Evolutionary conservation across 2,329 filamentous ascomycete genomes (phyloP).

Genomic region (Trichoderma pleuroti): DNA sequence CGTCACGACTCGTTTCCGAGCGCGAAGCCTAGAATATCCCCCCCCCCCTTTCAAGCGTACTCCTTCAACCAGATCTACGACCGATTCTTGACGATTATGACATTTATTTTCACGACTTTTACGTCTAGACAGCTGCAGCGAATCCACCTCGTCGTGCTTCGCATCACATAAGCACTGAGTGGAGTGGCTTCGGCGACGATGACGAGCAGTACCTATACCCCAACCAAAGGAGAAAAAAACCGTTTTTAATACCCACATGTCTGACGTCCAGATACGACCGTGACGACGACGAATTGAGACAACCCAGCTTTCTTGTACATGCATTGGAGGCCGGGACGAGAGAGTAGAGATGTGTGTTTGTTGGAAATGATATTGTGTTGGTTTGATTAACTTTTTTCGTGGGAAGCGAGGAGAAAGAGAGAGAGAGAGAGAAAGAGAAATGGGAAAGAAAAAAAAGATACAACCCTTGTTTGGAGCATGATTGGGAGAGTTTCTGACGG

Average conservation of each 20-base stretch:
- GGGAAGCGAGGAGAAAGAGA: not conserved
- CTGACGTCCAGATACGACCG: slow-evolving; percentile 35
- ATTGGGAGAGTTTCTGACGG: not conserved
- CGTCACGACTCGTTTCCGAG: slow-evolving; percentile 32
- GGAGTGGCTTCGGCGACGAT: slow-evolving; percentile 37
- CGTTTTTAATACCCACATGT: slow-evolving; percentile 37
- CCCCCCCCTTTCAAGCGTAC: slow-evolving; percentile 32
- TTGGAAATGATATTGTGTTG: slow-evolving; percentile 11
- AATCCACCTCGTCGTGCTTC: slow-evolving; percentile 32
- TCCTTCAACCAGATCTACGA: slow-evolving; percentile 34
- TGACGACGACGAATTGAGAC: slow-evolving; percentile 31
- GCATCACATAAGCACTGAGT: slow-evolving; percentile 30
- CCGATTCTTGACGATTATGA: slow-evolving; percentile 45
- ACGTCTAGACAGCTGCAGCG: slow-evolving; percentile 45
- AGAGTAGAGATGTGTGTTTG: slow-evolving; percentile 16
- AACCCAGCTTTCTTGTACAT: slow-evolving; percentile 17
- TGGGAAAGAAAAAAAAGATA: not conserved
- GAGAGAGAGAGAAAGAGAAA: not conserved
- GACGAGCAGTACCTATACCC: slow-evolving; percentile 40
- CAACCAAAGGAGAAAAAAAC: slow-evolving; percentile 23
- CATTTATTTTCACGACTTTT: slow-evolving; percentile 43
- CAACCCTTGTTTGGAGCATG: not conserved
- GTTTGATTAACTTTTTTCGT: not conserved
- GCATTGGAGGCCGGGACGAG: slow-evolving; percentile 1
- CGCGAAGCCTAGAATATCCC: slow-evolving; percentile 28